Evolutionary conservation across 148 eudicot genomes (phyloP).

Genomic region (Rheum nobile): DNA sequence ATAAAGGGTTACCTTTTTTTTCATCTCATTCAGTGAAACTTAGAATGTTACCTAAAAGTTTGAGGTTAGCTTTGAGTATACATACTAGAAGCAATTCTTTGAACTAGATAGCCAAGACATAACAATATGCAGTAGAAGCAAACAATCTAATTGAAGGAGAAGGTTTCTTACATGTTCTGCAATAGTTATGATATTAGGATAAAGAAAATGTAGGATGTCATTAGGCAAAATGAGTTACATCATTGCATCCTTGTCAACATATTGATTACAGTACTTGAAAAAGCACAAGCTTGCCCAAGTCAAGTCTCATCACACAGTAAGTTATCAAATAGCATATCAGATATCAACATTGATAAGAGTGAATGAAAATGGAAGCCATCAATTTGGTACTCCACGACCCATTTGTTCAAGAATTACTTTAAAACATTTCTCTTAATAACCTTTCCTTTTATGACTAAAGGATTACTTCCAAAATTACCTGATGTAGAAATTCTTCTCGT

Average conservation of each 20-base stretch:
- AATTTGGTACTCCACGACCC: conserved; percentile 84
- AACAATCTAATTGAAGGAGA: not conserved
- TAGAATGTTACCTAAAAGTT: too few species aligned
- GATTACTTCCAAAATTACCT: too few species aligned
- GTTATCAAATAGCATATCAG: not conserved
- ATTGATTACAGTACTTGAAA: conserved; percentile 90
- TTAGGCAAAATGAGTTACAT: conserved; percentile 80
- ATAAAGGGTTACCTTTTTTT: too few species aligned
- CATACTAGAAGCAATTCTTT: not conserved
- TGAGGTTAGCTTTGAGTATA: not conserved
- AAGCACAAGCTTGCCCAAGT: conserved; percentile 4
- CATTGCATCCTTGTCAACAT: conserved; percentile 84
- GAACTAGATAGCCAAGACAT: not conserved
- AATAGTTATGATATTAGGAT: conserved; percentile 84
- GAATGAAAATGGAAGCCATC: conserved; percentile 98
- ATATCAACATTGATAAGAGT: conserved; percentile 66
- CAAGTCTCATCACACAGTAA: not conserved
- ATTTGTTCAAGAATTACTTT: conserved; percentile 46
- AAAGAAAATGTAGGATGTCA: conserved; percentile 78
- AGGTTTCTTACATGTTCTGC: conserved; percentile 81
- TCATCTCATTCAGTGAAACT: too few species aligned
- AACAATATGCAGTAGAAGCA: not conserved
- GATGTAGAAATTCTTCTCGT: too few species aligned
- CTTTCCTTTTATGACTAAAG: too few species aligned
- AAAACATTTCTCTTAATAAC: too few species aligned